These are phyloP conservation scores for Fusarium sp. DNA, from an alignment of 2,329 filamentous ascomycete species.

Conservation along the genomic window DNA sequence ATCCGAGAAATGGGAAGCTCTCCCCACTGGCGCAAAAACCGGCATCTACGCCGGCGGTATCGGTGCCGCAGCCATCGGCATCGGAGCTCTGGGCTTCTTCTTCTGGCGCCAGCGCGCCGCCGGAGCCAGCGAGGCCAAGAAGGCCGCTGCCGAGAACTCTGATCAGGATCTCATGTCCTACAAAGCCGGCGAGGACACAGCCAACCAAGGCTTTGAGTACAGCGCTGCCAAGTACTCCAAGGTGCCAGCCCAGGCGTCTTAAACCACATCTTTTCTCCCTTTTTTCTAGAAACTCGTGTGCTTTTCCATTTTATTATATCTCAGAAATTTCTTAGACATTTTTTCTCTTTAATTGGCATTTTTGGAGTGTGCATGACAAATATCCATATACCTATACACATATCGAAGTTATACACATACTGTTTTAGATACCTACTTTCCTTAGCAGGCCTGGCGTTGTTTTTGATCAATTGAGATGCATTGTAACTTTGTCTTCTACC, in stretches of 20 bases:
- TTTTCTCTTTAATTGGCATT: constrained; percentile 28
- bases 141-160: constrained; percentile 59
- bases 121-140: constrained; percentile 63
- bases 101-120: constrained; percentile 66
- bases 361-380: constrained; percentile 12
- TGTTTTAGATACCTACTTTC: constrained; percentile 17
- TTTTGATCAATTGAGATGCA: constrained; percentile 16
- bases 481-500: neutral
- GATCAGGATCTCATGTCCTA: constrained; percentile 65
- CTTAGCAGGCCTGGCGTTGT: constrained; percentile 38
- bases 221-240: constrained; percentile 36
- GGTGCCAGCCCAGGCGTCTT: constrained; percentile 26
- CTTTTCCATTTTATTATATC: neutral
- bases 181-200: constrained; percentile 47
- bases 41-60: constrained; percentile 63
- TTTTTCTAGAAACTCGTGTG: neutral
- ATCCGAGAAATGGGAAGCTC: constrained; percentile 64
- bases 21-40: constrained; percentile 62
- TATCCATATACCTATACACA: constrained; percentile 14
- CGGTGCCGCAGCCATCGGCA: constrained; percentile 55
- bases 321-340: constrained; percentile 2
- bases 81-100: constrained; percentile 60
- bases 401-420: constrained; percentile 12
- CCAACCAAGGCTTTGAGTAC: constrained; percentile 45
- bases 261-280: neutral